Percentiles rank a stretch among this genome's conserved stretches.
These are phyloP conservation scores for Mucor irregularis DNA, from an alignment of 371 early-diverging fungal species.

Conservation along the genomic window DNA sequence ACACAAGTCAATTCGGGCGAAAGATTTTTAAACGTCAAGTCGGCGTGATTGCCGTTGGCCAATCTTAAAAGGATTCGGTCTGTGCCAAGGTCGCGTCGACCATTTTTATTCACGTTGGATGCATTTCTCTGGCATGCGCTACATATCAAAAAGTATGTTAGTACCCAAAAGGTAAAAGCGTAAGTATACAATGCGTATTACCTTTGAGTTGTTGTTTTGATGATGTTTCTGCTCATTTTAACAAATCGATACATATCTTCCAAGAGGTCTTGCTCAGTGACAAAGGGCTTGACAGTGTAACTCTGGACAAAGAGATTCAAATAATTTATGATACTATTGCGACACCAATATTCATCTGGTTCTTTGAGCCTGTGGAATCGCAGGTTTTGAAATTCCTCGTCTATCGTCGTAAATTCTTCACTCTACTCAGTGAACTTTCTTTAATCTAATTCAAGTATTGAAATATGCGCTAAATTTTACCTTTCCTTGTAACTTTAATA, in stretches of 20 bases:
- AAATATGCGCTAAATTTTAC: background rate
- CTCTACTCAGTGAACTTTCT: too few species aligned
- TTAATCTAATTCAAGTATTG: background rate
- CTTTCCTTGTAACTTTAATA: constrained; percentile 9
- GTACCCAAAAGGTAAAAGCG: background rate
- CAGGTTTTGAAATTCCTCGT: too few species aligned
- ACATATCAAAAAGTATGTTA: background rate
- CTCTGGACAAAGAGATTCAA: too few species aligned
- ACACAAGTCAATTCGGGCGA: constrained; percentile 2
- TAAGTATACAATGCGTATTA: background rate
- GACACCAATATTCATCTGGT: too few species aligned
- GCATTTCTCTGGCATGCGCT: constrained; percentile 5
- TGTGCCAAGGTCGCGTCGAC: constrained; percentile 1
- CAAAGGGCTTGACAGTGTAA: too few species aligned
- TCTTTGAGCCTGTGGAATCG: too few species aligned
- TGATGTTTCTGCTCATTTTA: constrained; percentile 4
- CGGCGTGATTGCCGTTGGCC: background rate
- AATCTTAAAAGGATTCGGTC: background rate
- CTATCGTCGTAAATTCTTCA: too few species aligned
- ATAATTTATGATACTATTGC: too few species aligned
- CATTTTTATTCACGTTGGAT: background rate
- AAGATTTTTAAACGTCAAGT: background rate
- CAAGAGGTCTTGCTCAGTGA: too few species aligned
- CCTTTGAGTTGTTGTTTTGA: constrained; percentile 5
- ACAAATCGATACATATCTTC: constrained; percentile 6